Evolutionary conservation across 768 basidiomycete species (phyloP).

Genomic region (Pisolithus orientalis): DNA sequence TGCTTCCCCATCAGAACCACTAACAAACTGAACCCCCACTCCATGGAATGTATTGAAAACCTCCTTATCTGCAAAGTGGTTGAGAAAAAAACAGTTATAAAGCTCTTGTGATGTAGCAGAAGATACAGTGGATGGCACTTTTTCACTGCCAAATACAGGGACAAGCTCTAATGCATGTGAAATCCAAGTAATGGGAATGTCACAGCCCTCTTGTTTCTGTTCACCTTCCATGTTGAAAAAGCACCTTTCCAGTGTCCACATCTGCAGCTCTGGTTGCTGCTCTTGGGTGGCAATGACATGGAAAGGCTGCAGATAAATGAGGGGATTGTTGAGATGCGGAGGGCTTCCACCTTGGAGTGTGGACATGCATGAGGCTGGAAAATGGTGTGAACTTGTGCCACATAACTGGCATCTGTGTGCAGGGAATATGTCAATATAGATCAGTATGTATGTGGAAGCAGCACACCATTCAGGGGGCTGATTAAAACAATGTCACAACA

Average conservation of each 20-base stretch:
- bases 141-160: background rate
- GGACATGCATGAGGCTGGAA: background rate
- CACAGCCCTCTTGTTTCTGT: background rate
- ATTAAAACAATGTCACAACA: constrained; percentile 11
- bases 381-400: constrained; percentile 13
- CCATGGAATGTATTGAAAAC: background rate
- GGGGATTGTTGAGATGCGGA: background rate
- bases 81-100: background rate
- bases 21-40: background rate
- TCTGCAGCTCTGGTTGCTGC: background rate
- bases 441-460: background rate
- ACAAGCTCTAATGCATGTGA: background rate
- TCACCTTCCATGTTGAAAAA: background rate
- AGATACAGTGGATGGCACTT: background rate
- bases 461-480: background rate
- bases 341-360: background rate
- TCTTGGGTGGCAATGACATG: background rate
- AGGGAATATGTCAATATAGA: background rate
- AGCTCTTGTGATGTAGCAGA: background rate
- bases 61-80: background rate
- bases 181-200: background rate
- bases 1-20: background rate
- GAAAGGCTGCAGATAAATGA: constrained; percentile 1
- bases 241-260: background rate
- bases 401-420: background rate